Evolutionary conservation across 2,329 filamentous ascomycete genomes (phyloP).

Genomic region (Phialophora tarda): DNA sequence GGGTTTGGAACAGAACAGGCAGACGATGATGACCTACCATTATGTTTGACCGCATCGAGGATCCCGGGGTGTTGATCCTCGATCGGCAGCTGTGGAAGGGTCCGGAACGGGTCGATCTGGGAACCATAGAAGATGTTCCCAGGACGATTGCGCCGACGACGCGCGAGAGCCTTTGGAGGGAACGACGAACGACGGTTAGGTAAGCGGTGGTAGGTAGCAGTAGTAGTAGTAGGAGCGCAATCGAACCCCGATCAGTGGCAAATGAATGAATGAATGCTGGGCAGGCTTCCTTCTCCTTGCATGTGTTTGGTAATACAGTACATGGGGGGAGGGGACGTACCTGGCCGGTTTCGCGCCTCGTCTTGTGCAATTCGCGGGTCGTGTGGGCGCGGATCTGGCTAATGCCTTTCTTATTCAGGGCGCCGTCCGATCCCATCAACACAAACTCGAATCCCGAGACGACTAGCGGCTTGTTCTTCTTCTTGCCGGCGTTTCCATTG

Average conservation of each 20-base stretch:
- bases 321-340: slow-evolving; percentile 6
- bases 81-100: slow-evolving; percentile 21
- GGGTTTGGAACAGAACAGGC: not conserved
- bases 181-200: not conserved
- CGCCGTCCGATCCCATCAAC: slow-evolving; percentile 28
- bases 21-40: slow-evolving; percentile 11
- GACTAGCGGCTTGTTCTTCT: slow-evolving; percentile 8
- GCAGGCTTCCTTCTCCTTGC: not conserved
- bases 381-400: slow-evolving; percentile 33
- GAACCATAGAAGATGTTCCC: slow-evolving; percentile 29
- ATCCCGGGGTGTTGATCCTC: slow-evolving; percentile 25
- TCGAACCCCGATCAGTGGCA: too few species aligned
- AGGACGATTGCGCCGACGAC: slow-evolving; percentile 15
- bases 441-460: slow-evolving; percentile 27
- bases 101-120: slow-evolving; percentile 21
- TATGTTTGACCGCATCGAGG: slow-evolving; percentile 26
- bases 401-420: slow-evolving; percentile 25
- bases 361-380: slow-evolving; percentile 30
- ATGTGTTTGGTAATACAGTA: not conserved
- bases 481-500: not conserved
- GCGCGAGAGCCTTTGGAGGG: slow-evolving; percentile 5
- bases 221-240: too few species aligned
- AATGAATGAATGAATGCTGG: too few species aligned
- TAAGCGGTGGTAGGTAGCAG: slow-evolving; percentile 10
- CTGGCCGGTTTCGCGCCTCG: slow-evolving; percentile 24